A percentile compares a stretch with the other conserved stretches of the same genome.
Evolutionary conservation across 257 asterid genomes (phyloP).

Genomic region (Solanum medicagineum): DNA sequence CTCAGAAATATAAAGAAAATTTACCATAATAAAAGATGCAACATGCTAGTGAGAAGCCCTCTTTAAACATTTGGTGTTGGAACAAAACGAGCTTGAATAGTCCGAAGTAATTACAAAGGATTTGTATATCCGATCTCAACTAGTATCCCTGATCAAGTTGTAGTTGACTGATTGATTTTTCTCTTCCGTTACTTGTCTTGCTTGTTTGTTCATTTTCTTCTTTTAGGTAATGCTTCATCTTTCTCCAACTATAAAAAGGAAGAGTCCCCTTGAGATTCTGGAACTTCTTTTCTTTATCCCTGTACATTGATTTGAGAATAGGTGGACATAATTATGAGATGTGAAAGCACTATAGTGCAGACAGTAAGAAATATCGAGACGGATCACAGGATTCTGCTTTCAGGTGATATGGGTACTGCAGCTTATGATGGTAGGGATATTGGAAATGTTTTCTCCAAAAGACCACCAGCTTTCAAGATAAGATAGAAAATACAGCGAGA

Average conservation of each 20-base stretch:
- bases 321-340: background rate
- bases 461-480: background rate
- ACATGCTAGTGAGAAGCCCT: background rate
- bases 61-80: background rate
- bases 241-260: background rate
- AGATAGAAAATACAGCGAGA: background rate
- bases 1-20: background rate
- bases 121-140: background rate
- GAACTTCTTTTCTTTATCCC: background rate
- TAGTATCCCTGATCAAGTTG: background rate
- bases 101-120: background rate
- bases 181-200: background rate
- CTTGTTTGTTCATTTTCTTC: background rate
- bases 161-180: background rate
- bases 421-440: background rate
- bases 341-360: background rate
- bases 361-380: background rate
- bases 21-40: background rate
- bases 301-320: background rate
- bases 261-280: background rate
- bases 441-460: background rate
- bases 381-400: background rate
- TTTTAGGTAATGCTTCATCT: background rate
- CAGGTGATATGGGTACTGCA: background rate
- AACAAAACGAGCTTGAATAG: background rate